These are phyloP conservation scores for Trapa incisa DNA, from an alignment of 345 rosid species.

Conservation along the genomic window DNA sequence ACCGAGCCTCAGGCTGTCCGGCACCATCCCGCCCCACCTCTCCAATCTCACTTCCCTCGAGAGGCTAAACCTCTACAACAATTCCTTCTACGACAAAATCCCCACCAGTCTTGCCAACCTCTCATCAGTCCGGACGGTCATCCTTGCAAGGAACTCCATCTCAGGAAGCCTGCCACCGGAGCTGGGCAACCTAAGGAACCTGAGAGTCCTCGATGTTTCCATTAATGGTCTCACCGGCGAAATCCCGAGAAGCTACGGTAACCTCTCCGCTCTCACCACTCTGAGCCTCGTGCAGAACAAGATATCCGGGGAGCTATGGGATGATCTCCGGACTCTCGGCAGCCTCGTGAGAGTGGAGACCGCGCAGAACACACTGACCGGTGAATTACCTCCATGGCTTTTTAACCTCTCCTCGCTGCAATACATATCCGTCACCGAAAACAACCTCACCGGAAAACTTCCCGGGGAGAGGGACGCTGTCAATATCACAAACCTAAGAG, in stretches of 20 bases:
- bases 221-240: conserved; percentile 10
- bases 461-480: neutral
- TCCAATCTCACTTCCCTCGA: conserved; percentile 14
- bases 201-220: conserved; percentile 5
- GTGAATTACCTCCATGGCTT: conserved; percentile 8
- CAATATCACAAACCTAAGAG: conserved; percentile 8
- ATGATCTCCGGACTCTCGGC: conserved; percentile 9
- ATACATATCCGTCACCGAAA: neutral
- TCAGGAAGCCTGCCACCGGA: conserved; percentile 6
- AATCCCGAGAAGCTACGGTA: conserved; percentile 11
- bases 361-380: conserved; percentile 5
- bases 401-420: conserved; percentile 12
- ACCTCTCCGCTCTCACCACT: conserved; percentile 12
- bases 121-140: neutral
- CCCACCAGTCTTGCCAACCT: conserved; percentile 6
- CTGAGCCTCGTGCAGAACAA: conserved; percentile 5
- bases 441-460: conserved; percentile 9
- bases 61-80: conserved; percentile 3
- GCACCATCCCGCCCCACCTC: conserved; percentile 7
- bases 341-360: conserved; percentile 1
- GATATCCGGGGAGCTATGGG: conserved; percentile 5
- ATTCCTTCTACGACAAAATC: conserved; percentile 12
- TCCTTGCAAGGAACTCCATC: neutral
- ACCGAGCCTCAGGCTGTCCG: neutral
- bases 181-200: conserved; percentile 3